Conservation (phyloP, 257 asterid species). For the Scutellaria minor region DNA sequence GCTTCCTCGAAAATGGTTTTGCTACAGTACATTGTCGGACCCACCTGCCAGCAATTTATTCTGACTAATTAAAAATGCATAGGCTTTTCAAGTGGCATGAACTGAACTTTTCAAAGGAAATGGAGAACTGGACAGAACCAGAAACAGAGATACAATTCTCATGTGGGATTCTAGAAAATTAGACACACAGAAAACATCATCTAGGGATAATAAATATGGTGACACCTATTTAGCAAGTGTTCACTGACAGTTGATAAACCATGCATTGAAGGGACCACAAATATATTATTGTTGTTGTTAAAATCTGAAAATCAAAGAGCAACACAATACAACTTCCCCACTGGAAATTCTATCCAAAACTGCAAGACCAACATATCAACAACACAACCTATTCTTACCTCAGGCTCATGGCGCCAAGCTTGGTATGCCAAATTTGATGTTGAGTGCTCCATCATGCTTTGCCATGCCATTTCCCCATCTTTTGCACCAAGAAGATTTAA, state of each 20-base stretch:
- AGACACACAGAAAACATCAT: conserved; percentile 19
- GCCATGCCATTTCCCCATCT: conserved; percentile 88
- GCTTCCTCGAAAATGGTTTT: conserved; percentile 90
- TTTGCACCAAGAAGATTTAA: conserved; percentile 65
- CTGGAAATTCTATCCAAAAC: conserved; percentile 37
- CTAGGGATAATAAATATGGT: background rate
- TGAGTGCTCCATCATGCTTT: conserved; percentile 89
- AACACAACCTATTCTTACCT: conserved; percentile 51
- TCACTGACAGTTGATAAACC: background rate
- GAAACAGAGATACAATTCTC: conserved; percentile 9
- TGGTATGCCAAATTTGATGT: conserved; percentile 81
- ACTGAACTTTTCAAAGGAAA: background rate
- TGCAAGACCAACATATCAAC: conserved; percentile 45
- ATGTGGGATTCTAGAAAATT: conserved; percentile 4
- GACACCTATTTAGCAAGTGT: conserved; percentile 18
- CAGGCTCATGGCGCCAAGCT: conserved; percentile 98
- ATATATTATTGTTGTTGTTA: background rate
- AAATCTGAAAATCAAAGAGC: background rate
- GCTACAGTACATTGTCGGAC: conserved; percentile 71
- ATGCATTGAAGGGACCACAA: background rate
- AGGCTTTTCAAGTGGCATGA: conserved; percentile 15
- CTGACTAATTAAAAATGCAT: conserved; percentile 19
- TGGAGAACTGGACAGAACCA: conserved; percentile 22
- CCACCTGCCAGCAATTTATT: conserved; percentile 53
- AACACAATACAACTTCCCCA: background rate